Evolutionary conservation across 305 asterid genomes (phyloP), one percentile per base, ranked within the genome.

Genomic region (Ilex paraguariensis): DNA sequence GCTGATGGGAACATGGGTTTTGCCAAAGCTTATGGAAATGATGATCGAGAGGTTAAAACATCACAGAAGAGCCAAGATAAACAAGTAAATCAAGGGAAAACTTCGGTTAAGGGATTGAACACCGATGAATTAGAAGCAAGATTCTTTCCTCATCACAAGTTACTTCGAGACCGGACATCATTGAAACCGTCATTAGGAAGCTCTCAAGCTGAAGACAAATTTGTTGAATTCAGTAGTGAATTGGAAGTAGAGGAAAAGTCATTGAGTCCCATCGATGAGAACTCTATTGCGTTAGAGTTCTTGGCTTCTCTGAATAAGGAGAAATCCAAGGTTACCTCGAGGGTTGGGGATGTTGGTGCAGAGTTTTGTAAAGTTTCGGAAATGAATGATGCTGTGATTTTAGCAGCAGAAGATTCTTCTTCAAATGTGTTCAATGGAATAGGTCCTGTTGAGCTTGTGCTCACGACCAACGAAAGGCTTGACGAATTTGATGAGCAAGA

Each of bases 131-230:
- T 87, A 59, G 97, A 87, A 72, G 91, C 90, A 0, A 76, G 96
- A 28, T 70, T 93, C 59, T 87, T 90, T 80, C 97, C 95, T 54
- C 96, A 93, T 76, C 91, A 85, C 68, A 90, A 86, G 79, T 75
- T 90, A 78, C 74, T 85, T 14, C 76, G 90, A 59, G 89, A 84
- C 44, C 79, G 97, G 73, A 84, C 82, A 7, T 77, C 81, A 54
- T 74, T 73, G 13, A 90, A 79, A 81, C 48, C 91, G 21, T 48
- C 75, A 45, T 36, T 49, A 13, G 77, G 56, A 36, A 67, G 65
- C 53, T 40, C 69, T 31, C 74, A 65, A 61, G 39, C 31, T 55
- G 67, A 60, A 54, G 9, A 48, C 3, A 63, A 66, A 72, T 52
- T 32, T 33, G 77, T 48, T 53, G 86, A 71, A 58, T 71, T 77